Evolutionary conservation across 257 asterid species (phyloP).

Genomic region (Solanum dulcamara): DNA sequence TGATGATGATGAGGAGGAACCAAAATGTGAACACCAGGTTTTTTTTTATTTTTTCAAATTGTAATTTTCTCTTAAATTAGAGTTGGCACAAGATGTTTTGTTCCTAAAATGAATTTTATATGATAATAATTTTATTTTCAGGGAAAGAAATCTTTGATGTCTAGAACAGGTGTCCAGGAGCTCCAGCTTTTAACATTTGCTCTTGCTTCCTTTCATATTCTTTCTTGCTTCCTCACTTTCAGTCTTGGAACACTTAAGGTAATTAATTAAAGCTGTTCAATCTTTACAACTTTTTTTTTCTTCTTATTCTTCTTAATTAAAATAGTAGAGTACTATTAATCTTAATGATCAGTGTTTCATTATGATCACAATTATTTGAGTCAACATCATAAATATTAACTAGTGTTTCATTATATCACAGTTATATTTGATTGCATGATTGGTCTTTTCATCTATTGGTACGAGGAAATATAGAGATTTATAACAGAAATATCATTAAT

Average conservation of each 20-base stretch:
- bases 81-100: neutral
- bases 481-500: neutral
- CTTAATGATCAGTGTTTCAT: neutral
- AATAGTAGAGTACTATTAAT: neutral
- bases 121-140: constrained; percentile 18
- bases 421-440: neutral
- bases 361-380: neutral
- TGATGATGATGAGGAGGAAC: constrained; percentile 14
- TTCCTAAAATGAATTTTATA: neutral
- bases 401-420: neutral
- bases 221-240: constrained; percentile 59
- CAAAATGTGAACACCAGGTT: constrained; percentile 44
- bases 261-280: neutral
- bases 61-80: too few species aligned
- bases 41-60: neutral
- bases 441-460: neutral
- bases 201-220: constrained; percentile 60
- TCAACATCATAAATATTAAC: neutral
- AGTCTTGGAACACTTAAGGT: constrained; percentile 68
- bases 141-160: constrained; percentile 59
- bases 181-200: constrained; percentile 64
- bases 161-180: constrained; percentile 47
- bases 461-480: neutral
- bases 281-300: neutral
- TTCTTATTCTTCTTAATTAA: neutral